Evolutionary conservation across 139 green algal genomes (phyloP), one percentile per base, ranked within the genome.

Genomic region (Chlamydomonas sp.): DNA sequence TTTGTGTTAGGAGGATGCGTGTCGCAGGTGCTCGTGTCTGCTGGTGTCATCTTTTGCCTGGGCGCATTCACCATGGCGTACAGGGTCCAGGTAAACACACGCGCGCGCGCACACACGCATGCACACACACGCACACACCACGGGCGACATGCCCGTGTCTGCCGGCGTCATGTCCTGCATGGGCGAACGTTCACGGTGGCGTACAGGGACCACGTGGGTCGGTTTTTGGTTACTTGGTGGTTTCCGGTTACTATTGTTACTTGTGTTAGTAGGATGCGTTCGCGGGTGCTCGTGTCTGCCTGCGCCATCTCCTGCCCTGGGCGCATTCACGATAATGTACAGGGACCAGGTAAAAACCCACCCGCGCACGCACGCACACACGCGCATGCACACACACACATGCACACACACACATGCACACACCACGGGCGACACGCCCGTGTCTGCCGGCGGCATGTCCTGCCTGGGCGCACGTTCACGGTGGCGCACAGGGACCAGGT

Each of bases 391-490:
- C 43, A 54, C 43, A 16, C 43, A 54, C 13, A n/a, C 43, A n/a
- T n/a, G 43, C 13, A n/a, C 16, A 16, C 34, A 80, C 90, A 62
- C 67, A 87, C 68, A 87, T 65, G 58, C 68, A 39, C 84, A 90
- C 82, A 81, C 92, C 29, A 91, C 84, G 0, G 88, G 88, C 3
- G 87, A 94, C 76, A 92, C 90, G 83, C 76, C 92, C 22, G 81
- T 94, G 63, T 69, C 49, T 60, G 76, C 84, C 34, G 81, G 72
- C 3, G 67, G 85, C 49, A 83, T 92, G 58, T 78, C 81, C 5
- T 92, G 90, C 76, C 73, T 92, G 36, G 87, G 87, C 13, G 79
- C 87, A 3, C n/a, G n/a, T 91, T 92, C 79, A 92, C 87, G 1
- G 70, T 71, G 20, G 35, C 79, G 1, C 90, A 85, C 70, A 73